Base-by-base conservation (phyloP, 768 basidiomycete genomes). In the Coprinopsis sp. region DNA sequence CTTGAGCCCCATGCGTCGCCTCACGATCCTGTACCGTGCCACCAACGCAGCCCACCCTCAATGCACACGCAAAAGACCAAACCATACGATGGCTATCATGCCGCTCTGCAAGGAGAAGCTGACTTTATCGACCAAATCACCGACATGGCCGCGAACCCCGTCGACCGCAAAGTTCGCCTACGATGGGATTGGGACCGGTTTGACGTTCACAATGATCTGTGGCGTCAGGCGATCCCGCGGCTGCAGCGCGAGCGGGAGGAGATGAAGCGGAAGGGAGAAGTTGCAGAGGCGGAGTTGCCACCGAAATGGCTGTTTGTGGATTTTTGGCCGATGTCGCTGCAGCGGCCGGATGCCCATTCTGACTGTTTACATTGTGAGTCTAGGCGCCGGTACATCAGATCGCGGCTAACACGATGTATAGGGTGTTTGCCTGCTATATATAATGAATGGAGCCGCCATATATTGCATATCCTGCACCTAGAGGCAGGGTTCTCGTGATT, bases 341-440 rank as follows among this genome's bases (percentile, higher is more conserved):
- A 56, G 33, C 44, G 55, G 16, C 52, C 55, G 21, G 55, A 56
- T 46, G 55, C 55, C 16, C 55, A 56, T 44, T 38, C 43, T 11
- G 54, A 55, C 27, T 56, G 55, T 41, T 40, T 56, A 27, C 55
- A 56, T 30, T 56, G 55, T 56, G 33, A 29, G 55, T 51, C n/a
- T n/a, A n/a, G 46, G 22, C 29, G 4, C 25, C 25, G 11, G n/a
- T 48, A 10, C 21, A 8, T 13, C 2, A 31, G n/a, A n/a, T n/a
- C n/a, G n/a, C n/a, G n/a, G n/a, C n/a, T 47, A 16, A 40, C 22
- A 11, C 2, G 13, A 6, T 13, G 25, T 10, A 7, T 30, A 49
- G 47, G 47, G 47, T 49, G 47, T 27, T 27, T 44, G 24, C 47
- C 47, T 2, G 25, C 31, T 5, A 27, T 49, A 12, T 49, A 49